Conservation (phyloP, 495 filamentous ascomycete genomes). For the Aspergillus sclerotiicarbonarius region DNA sequence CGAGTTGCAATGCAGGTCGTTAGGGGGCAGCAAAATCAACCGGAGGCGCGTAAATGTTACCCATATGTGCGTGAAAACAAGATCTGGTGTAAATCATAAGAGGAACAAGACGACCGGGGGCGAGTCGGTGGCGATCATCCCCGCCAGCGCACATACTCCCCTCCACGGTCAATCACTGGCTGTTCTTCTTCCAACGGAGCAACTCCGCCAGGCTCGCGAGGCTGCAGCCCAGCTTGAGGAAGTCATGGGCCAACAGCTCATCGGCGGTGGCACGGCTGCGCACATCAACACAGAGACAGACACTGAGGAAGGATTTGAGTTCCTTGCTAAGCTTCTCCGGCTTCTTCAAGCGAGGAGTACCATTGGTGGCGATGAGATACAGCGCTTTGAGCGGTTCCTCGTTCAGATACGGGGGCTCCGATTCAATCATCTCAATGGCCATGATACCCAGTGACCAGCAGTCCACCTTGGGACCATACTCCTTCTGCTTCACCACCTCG, state of each 20-base stretch:
- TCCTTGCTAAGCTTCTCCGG: slow-evolving; percentile 96
- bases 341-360: slow-evolving; percentile 94
- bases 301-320: slow-evolving; percentile 90
- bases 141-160: slow-evolving; percentile 5
- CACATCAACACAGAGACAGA: slow-evolving; percentile 94
- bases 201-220: slow-evolving; percentile 79
- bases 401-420: slow-evolving; percentile 94
- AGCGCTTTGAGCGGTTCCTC: slow-evolving; percentile 95
- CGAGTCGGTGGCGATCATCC: slow-evolving; percentile 2
- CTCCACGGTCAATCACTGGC: slow-evolving; percentile 27
- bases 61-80: slow-evolving; percentile 38
- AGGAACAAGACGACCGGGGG: slow-evolving; percentile 11
- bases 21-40: slow-evolving; percentile 24
- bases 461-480: slow-evolving; percentile 96
- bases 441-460: slow-evolving; percentile 99
- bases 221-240: slow-evolving; percentile 66
- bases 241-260: slow-evolving; percentile 81
- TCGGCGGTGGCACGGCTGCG: slow-evolving; percentile 88
- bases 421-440: slow-evolving; percentile 99
- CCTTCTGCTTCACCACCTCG: slow-evolving; percentile 98
- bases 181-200: slow-evolving; percentile 64
- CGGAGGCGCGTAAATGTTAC: slow-evolving; percentile 32
- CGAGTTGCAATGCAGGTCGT: slow-evolving; percentile 25
- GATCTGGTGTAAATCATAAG: slow-evolving; percentile 25
- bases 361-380: slow-evolving; percentile 96